These are phyloP conservation scores for Rhynchosporium agropyri DNA, from an alignment of 2,329 filamentous ascomycete species.

Conservation along the genomic window DNA sequence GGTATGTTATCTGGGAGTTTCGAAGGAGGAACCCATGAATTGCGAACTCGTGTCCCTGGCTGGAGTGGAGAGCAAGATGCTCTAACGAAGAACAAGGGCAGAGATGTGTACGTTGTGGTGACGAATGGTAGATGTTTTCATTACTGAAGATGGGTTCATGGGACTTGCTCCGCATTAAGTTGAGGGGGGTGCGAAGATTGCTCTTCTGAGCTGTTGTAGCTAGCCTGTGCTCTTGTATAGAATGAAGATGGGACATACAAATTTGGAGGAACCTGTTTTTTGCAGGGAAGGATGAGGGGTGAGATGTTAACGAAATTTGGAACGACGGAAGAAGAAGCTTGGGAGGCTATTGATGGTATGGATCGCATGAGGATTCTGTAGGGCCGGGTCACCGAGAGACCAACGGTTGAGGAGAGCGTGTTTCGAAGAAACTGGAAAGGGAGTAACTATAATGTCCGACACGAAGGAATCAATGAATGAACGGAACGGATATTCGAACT, in stretches of 20 bases:
- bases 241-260: slow-evolving; percentile 15
- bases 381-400: no score
- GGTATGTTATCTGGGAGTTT: neutral
- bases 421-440: no score
- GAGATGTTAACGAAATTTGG: slow-evolving; percentile 15
- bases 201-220: slow-evolving; percentile 21
- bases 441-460: no score
- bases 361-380: slow-evolving; percentile 19
- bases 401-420: no score
- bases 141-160: slow-evolving; percentile 21
- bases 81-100: neutral
- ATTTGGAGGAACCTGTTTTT: slow-evolving; percentile 20
- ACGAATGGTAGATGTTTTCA: slow-evolving; percentile 20
- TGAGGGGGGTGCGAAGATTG: slow-evolving; percentile 16
- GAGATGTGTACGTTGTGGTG: slow-evolving; percentile 11
- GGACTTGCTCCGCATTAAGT: slow-evolving; percentile 21
- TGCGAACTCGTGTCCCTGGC: slow-evolving; percentile 3
- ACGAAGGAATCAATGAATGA: no score
- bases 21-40: neutral
- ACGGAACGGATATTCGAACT: no score
- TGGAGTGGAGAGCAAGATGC: slow-evolving; percentile 3
- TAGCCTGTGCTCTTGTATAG: slow-evolving; percentile 16
- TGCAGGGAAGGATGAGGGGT: slow-evolving; percentile 26
- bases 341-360: slow-evolving; percentile 20
- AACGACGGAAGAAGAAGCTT: slow-evolving; percentile 19